These are phyloP conservation scores for Monosporascus sp. DNA, from an alignment of 2,329 filamentous ascomycete genomes.

Conservation along the genomic window DNA sequence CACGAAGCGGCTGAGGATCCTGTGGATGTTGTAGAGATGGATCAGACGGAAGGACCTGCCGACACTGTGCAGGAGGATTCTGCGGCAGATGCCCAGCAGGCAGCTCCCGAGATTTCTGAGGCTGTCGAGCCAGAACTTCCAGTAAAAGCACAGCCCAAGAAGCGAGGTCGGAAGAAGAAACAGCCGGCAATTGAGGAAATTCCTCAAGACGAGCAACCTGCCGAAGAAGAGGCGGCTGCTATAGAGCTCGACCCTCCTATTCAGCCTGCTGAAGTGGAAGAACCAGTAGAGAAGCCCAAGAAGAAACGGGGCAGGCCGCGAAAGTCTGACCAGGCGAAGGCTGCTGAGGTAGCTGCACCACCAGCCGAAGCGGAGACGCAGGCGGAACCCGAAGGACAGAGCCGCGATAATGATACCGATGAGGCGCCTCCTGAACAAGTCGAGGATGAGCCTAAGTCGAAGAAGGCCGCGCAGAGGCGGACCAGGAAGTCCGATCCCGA, in stretches of 20 bases:
- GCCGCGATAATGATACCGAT: not conserved
- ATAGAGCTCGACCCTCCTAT: not conserved
- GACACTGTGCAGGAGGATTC: not conserved
- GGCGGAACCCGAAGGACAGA: slow-evolving; percentile 1
- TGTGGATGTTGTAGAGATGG: not conserved
- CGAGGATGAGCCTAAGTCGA: not conserved
- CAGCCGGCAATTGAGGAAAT: slow-evolving; percentile 8
- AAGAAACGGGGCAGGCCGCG: slow-evolving; percentile 25
- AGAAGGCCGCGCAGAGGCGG: slow-evolving; percentile 3
- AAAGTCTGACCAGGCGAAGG: slow-evolving; percentile 19
- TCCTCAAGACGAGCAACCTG: slow-evolving; percentile 1
- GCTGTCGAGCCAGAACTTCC: slow-evolving; percentile 6
- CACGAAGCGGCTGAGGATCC: not conserved
- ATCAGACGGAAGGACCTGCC: not conserved
- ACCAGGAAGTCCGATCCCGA: slow-evolving; percentile 3
- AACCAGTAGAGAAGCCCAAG: slow-evolving; percentile 18
- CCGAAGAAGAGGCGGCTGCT: slow-evolving; percentile 1
- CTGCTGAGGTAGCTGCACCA: slow-evolving; percentile 1
- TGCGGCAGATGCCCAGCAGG: not conserved
- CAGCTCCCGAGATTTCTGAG: slow-evolving; percentile 4
- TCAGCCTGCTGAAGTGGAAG: slow-evolving; percentile 8
- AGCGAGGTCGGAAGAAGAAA: slow-evolving; percentile 27
- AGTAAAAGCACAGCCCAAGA: slow-evolving; percentile 17
- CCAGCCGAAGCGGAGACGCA: not conserved
- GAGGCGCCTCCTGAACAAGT: not conserved